phyloP scores from a whole-genome alignment of 768 basidiomycete species.

The Rhizopogon roseolus region DNA sequence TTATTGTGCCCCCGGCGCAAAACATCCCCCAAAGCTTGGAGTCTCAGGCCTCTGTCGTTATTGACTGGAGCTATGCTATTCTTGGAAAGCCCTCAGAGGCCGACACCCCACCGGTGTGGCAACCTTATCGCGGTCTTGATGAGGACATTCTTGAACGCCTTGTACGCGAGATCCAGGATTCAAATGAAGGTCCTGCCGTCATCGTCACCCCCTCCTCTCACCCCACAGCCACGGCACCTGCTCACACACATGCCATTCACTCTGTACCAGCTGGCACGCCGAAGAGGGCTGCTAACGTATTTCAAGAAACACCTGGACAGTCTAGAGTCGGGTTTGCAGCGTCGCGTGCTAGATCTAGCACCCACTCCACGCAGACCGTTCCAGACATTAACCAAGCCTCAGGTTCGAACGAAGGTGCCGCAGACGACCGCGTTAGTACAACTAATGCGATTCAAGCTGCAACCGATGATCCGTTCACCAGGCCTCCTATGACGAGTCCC shows the following conservation, averaged over 20 bases:
- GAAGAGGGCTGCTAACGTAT: too few species aligned
- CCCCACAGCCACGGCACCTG: neutral
- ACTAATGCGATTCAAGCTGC: too few species aligned
- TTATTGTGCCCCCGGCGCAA: slow-evolving; percentile 39
- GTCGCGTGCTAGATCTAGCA: too few species aligned
- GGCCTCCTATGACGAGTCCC: too few species aligned
- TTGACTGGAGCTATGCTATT: slow-evolving; percentile 46
- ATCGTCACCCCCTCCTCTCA: slow-evolving; percentile 1
- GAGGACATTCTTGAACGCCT: slow-evolving; percentile 13
- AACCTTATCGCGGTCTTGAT: slow-evolving; percentile 22
- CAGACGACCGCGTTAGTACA: too few species aligned
- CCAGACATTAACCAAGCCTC: too few species aligned
- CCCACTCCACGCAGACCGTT: too few species aligned
- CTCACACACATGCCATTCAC: slow-evolving; percentile 1
- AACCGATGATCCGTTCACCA: too few species aligned
- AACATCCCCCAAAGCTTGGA: slow-evolving; percentile 41
- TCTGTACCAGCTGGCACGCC: too few species aligned
- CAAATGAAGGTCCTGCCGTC: slow-evolving; percentile 8
- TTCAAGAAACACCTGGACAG: too few species aligned
- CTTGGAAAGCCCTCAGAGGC: slow-evolving; percentile 25
- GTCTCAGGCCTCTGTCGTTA: slow-evolving; percentile 46
- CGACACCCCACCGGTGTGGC: slow-evolving; percentile 11
- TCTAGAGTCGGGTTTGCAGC: too few species aligned
- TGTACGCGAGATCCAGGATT: slow-evolving; percentile 15
- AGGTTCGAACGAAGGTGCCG: too few species aligned